Percentiles rank a stretch among this genome's conserved stretches.
These are phyloP conservation scores for Auricularia sp. DNA, from an alignment of 768 basidiomycete genomes.

Conservation along the genomic window DNA sequence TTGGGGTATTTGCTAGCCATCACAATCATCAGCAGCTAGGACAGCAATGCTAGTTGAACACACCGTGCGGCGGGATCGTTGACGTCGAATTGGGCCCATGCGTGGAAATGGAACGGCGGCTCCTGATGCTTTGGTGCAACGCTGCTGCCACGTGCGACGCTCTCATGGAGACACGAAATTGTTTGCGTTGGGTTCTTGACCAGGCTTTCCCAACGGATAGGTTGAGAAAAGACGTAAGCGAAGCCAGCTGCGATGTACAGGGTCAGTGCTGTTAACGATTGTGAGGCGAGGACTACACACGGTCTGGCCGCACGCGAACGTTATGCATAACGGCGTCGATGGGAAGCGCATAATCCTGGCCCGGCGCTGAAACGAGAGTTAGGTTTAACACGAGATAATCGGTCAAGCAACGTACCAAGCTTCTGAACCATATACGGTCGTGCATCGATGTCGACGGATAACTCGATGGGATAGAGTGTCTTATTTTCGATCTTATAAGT, in stretches of 20 bases:
- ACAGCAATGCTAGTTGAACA: slow-evolving; percentile 12
- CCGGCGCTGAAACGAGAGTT: slow-evolving; percentile 43
- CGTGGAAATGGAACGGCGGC: slow-evolving; percentile 89
- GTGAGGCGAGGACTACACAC: slow-evolving; percentile 36
- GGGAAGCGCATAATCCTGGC: slow-evolving; percentile 79
- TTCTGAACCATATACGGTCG: slow-evolving; percentile 62
- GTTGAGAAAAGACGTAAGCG: slow-evolving; percentile 86
- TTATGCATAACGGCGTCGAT: slow-evolving; percentile 79
- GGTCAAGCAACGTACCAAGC: slow-evolving; percentile 40
- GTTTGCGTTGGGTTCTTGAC: slow-evolving; percentile 56
- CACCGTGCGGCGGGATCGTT: slow-evolving; percentile 47
- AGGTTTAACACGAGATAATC: neutral
- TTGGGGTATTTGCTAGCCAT: slow-evolving; percentile 65
- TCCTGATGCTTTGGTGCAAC: slow-evolving; percentile 68
- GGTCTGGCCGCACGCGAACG: slow-evolving; percentile 83
- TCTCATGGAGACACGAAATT: slow-evolving; percentile 49
- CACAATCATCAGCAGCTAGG: neutral
- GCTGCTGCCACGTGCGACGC: neutral
- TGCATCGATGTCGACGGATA: slow-evolving; percentile 65
- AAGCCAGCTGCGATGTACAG: slow-evolving; percentile 62
- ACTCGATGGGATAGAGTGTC: slow-evolving; percentile 84
- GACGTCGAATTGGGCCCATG: slow-evolving; percentile 71
- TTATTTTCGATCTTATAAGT: slow-evolving; percentile 86
- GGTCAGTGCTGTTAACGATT: neutral
- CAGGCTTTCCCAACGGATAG: slow-evolving; percentile 85